Evolutionary conservation across 495 filamentous ascomycete genomes (phyloP), one percentile per base, ranked within the genome.

Genomic region (Neurospora sp.): DNA sequence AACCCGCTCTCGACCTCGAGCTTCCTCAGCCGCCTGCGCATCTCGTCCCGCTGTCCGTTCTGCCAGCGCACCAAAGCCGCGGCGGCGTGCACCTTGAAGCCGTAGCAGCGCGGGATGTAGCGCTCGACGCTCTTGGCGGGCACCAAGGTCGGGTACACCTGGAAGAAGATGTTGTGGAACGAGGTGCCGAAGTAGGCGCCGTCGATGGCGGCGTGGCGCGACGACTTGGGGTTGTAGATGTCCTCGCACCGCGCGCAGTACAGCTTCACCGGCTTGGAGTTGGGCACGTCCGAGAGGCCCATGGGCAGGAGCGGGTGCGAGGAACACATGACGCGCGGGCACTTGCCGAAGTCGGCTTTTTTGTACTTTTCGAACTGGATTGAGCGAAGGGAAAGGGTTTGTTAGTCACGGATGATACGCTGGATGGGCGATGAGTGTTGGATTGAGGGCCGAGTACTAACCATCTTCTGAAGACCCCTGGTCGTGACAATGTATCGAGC

Each of bases 121-220:
- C 95, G 88, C 72, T 94, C 91, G 72, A 89, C 85, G 80, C 87
- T 93, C 88, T 98, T 98, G 75, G 89, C 85, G 6, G 96, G 95
- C 49, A 96, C 88, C 60, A 98, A 83, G 3, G 92, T 90, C 2
- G 96, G 96, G 78, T 98, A 98, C 39, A 98, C 96, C 83, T 99
- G 96, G 87, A 98, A 98, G 71, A 99, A 89, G 82, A 99, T 98
- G 81, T 97, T 97, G 86, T 97, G 95, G 87, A 99, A 99, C 7
- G 93, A 95, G 49, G 96, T 93, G 72, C 96, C 96, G 72, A 98
- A 99, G 86, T 98, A 99, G 72, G 96, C 96, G 72, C 96, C 96
- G 81, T 99, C 96, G 80, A 99, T 97, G 69, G 90, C 87, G 60
- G 93, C 92, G 82, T 99, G 96, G 69, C 96, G 93, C 14, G 95